Percentiles rank a stretch among this genome's conserved stretches.
phyloP scores from a whole-genome alignment of 495 filamentous ascomycete genomes.

The Podospora fimiseda region DNA sequence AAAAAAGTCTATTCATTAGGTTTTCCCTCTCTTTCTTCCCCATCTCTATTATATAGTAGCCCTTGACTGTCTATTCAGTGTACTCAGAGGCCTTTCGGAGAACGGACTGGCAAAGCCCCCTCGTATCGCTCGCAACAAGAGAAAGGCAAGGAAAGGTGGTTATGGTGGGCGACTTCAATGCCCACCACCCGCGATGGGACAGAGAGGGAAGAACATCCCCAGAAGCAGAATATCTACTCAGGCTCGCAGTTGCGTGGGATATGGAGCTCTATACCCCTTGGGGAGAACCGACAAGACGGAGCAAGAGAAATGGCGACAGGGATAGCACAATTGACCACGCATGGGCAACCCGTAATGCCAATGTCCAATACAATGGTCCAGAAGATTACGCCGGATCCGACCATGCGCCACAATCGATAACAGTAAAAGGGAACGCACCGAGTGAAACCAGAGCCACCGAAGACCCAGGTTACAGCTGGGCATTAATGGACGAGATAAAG shows the following conservation, averaged over 20 bases:
- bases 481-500: neutral
- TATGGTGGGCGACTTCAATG: too few relatives aligned
- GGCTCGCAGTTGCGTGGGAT: neutral
- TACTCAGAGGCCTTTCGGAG: too few relatives aligned
- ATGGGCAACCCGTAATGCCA: neutral
- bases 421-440: neutral
- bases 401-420: neutral
- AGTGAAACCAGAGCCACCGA: neutral
- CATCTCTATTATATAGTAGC: too few relatives aligned
- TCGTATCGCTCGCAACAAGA: too few relatives aligned
- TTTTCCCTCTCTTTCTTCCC: too few relatives aligned
- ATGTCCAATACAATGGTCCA: neutral
- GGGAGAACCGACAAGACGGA: too few relatives aligned
- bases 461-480: neutral
- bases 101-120: too few relatives aligned
- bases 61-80: too few relatives aligned
- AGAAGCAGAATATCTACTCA: neutral
- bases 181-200: neutral
- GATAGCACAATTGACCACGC: neutral
- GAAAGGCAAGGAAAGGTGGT: too few relatives aligned
- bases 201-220: neutral
- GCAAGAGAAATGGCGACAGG: neutral
- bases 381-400: neutral
- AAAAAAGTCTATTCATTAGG: too few relatives aligned
- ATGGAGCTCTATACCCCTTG: neutral